phyloP scores from a whole-genome alignment of 1,284 basidiomycete species.

The Cryptococcus wingfieldii region DNA sequence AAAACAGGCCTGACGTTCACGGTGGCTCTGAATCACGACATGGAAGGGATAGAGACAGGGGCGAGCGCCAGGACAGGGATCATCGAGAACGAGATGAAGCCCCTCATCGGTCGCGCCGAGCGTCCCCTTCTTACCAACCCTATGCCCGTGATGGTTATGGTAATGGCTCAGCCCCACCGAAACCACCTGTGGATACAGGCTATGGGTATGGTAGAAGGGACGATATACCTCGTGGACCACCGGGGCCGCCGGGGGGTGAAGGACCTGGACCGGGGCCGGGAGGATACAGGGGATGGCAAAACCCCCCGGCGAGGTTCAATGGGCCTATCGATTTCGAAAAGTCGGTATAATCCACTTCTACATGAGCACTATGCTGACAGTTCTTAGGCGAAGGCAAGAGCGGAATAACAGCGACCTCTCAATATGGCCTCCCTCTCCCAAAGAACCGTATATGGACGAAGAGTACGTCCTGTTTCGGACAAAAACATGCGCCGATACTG shows the following conservation, averaged over 20 bases:
- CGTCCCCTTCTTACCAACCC: slow-evolving; percentile 7
- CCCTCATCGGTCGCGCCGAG: slow-evolving; percentile 5
- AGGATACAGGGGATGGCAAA: slow-evolving; percentile 11
- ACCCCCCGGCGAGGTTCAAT: slow-evolving; percentile 12
- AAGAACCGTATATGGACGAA: slow-evolving; percentile 48
- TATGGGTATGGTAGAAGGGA: slow-evolving; percentile 16
- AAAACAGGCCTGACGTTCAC: slow-evolving; percentile 2
- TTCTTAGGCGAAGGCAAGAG: slow-evolving; percentile 66
- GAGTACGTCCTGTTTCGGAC: slow-evolving; percentile 27
- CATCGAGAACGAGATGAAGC: slow-evolving; percentile 3
- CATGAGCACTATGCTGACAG: neutral
- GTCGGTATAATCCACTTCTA: neutral
- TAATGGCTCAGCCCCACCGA: neutral
- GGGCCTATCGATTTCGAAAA: slow-evolving; percentile 29
- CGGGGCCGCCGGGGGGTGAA: slow-evolving; percentile 6
- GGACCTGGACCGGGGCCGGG: slow-evolving; percentile 7
- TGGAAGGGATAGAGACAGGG: slow-evolving; percentile 6
- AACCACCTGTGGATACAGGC: slow-evolving; percentile 1
- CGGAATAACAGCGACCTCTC: slow-evolving; percentile 61
- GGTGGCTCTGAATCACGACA: slow-evolving; percentile 6
- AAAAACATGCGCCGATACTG: neutral
- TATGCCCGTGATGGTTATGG: slow-evolving; percentile 1
- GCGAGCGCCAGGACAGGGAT: neutral
- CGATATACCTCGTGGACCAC: slow-evolving; percentile 10
- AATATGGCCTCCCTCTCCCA: slow-evolving; percentile 83